phyloP scores from a whole-genome alignment of 2,329 filamentous ascomycete genomes.

The Aspergillus hortae region DNA sequence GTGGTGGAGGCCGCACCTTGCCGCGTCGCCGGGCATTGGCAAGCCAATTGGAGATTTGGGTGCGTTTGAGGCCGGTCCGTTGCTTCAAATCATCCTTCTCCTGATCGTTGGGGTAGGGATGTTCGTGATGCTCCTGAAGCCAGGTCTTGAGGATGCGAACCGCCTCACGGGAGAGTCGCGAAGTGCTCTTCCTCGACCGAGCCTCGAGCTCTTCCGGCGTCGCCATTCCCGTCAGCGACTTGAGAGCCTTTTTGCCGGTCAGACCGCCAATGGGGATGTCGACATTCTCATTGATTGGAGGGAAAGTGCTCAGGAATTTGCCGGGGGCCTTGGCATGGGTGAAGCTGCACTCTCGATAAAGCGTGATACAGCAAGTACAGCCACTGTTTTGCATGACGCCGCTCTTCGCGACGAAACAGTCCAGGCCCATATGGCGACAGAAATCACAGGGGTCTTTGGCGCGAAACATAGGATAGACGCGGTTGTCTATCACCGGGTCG shows the following conservation, averaged over 20 bases:
- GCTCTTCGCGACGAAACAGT: conserved; percentile 45
- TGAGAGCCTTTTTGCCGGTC: conserved; percentile 40
- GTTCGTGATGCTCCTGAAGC: conserved; percentile 73
- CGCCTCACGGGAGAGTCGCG: conserved; percentile 75
- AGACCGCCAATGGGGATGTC: conserved; percentile 36
- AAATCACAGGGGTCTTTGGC: conserved; percentile 46
- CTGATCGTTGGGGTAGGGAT: conserved; percentile 84
- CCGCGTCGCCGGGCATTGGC: conserved; percentile 81
- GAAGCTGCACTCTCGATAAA: conserved; percentile 48
- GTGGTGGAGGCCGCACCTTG: conserved; percentile 64
- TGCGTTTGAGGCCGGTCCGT: conserved; percentile 75
- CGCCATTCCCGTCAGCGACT: conserved; percentile 36
- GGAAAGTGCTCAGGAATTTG: conserved; percentile 43
- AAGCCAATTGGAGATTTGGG: conserved; percentile 87
- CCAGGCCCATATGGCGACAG: conserved; percentile 44
- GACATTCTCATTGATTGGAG: conserved; percentile 42
- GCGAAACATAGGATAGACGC: conserved; percentile 42
- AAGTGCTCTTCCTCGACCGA: conserved; percentile 60
- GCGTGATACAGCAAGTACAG: conserved; percentile 47
- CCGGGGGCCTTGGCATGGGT: conserved; percentile 39
- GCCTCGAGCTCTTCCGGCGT: conserved; percentile 36
- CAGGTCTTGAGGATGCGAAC: conserved; percentile 79
- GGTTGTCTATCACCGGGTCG: conserved; percentile 22
- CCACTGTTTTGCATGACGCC: conserved; percentile 40
- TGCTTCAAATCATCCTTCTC: conserved; percentile 77